Base-by-base conservation (phyloP, 1,139 yeast species). In the Waltiozyma sp. region DNA sequence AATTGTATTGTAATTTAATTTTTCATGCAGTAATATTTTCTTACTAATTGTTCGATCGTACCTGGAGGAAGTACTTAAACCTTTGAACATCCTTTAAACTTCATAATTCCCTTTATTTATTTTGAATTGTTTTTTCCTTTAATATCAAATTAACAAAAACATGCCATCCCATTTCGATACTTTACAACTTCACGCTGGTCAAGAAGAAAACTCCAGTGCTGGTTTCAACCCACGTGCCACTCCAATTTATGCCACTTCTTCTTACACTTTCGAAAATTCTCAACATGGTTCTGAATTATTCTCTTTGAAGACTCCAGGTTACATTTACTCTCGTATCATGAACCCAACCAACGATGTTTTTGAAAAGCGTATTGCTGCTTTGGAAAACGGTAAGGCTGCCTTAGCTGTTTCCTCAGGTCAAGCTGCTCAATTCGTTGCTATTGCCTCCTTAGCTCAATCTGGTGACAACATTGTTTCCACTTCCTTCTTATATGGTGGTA, bases 101-200 rank as follows among this genome's bases (percentile, higher is more conserved):
- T n/a, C n/a, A n/a, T 21, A 8, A 21, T 21, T 21, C 8, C 23
- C 4, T 21, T 5, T 21, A 21, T 21, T 14, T 5, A 14, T 4
- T 7, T 28, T 4, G 10, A 28, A 10, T 4, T 6, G 31, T 28
- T 11, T 7, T 7, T 14, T 33, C 4, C 10, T 4, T 15, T 8
- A 33, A 33, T 5, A 15, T 18, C 15, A 8, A 8, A 18, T 18
- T 9, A 33, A 13, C 11, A 33, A 33, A 18, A 33, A 11, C 16
- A 33, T 33, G 36, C 74, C 81, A 42, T 73, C 77, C 38, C 87
- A 83, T 57, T 88, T 87, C 57, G 96, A 87, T 60, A 91, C 96
- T 39, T 72, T 84, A 52, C 96, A 89, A 70, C 75, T 91, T 55
- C 97, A 91, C 65, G 96, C 96, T 46, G 98, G 97, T 49, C 89